Base-by-base conservation (phyloP, 805 yeast genomes). In the Cyberlindnera xylosilytica region DNA sequence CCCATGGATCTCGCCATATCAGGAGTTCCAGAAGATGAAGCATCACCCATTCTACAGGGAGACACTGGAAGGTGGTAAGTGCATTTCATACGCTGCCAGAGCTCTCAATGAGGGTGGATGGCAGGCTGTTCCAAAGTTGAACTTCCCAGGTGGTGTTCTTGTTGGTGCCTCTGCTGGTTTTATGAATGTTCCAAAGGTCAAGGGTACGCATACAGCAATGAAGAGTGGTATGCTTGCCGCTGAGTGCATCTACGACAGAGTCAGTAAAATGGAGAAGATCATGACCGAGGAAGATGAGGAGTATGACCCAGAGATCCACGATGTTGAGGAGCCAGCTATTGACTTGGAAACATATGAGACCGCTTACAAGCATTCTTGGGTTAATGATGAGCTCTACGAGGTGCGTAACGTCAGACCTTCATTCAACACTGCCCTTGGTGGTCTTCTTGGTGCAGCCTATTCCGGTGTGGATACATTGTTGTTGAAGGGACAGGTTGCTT, bases 131-230 rank as follows among this genome's bases (percentile, higher is more conserved):
- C 99, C 99, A 19, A 78, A 82, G 59, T 72, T 93, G 42, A 70
- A 82, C 51, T 93, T 93, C 76, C 98, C 98, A 2, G 99, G 99
- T 38, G 99, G 99, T 40, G 83, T 89, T 8, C 67, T 93, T 22
- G 91, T 93, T 30, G 99, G 99, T 24, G 93, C 95, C 44, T 71
- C 95, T 44, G 99, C 99, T 4, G 99, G 99, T 1, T 91, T 93
- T 63, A 77, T 93, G 79, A 93, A 93, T 61, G 98, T 93, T 34
- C 97, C 99, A 40, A 93, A 91, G 64, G 87, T 93, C 58, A 93
- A 93, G 67, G 99, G 99, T 13, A 83, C 97, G 0, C 99, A 93
- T 63, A 91, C 97, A 1, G 98, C 99, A 1, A 87, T 93, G 80
- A 93, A 93, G 64, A 75, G 93, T 9, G 99, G 98, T 24, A 82